Percentiles rank a stretch among this genome's conserved stretches.
Conservation (phyloP, 2,329 filamentous ascomycete species). For the Fusarium pseudoanthophilum region DNA sequence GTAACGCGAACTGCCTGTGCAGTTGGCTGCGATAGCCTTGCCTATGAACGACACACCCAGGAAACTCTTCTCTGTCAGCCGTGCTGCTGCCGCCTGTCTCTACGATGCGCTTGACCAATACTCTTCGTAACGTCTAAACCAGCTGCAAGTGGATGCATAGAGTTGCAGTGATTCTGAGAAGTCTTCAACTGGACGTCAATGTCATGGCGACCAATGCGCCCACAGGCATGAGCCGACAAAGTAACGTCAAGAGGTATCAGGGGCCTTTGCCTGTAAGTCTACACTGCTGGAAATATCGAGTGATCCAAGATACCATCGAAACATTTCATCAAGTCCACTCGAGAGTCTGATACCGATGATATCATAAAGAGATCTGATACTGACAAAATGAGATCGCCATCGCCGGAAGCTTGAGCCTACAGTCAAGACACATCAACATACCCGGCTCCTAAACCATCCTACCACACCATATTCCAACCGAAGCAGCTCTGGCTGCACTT, state of each 20-base stretch:
- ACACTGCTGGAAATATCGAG: not conserved
- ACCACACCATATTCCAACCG: not conserved
- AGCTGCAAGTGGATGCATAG: not conserved
- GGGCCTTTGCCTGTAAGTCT: not conserved
- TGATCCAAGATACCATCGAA: not conserved
- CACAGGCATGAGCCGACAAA: rapidly evolving
- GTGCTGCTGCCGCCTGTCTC: not conserved
- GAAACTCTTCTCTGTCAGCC: not conserved
- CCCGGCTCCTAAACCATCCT: not conserved
- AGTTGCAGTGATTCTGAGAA: no score
- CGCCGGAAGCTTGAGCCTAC: not conserved
- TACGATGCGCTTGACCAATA: rapidly evolving
- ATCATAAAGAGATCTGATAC: not conserved
- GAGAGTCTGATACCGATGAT: not conserved
- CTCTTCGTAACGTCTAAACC: rapidly evolving
- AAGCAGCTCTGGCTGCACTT: not conserved
- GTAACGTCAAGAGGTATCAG: not conserved
- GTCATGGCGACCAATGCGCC: not conserved
- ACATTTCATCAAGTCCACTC: not conserved
- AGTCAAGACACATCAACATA: not conserved
- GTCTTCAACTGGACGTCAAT: not conserved
- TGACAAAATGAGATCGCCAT: not conserved
- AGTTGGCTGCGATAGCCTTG: no score
- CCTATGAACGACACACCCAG: no score
- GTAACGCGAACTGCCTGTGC: no score